Base-by-base conservation (phyloP, 2,329 filamentous ascomycete genomes). In the Knoxdaviesia capensis region DNA sequence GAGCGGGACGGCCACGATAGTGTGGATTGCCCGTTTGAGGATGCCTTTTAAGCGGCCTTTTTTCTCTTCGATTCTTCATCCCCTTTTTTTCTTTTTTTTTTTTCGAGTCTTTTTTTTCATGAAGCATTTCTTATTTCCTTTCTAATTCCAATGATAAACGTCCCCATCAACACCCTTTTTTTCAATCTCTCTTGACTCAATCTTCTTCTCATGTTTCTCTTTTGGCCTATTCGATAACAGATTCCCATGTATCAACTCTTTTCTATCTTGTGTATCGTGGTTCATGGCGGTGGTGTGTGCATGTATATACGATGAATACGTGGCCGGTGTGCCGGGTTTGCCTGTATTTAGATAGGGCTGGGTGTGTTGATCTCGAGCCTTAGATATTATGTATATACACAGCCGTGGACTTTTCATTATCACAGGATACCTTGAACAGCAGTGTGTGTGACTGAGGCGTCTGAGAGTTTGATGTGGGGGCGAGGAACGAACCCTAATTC, bases 1-100 rank as follows among this genome's bases (percentile, higher is more conserved):
- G 90, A 98, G 65, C 76, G 84, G 47, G 90, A 98, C 53, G 90
- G 90, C 9, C 90, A 98, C 56, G 83, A 94, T 59, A 94, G 88
- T 54, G 87, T 93, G 46, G 85, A 92, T 58, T 94, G 87, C 59
- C 86, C 87, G 8, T 81, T 93, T 59, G 87, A 94, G 61, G 85
- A 92, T 58, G 76, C 75, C 31, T 81, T 78, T 48, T 78, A 63
- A 57, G 43, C 3, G 36, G 9, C 9, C 34, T n/a, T 34, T 41
- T 11, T 31, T 42, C 8, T 9, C 37, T 8, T 31, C 33, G 29
- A 5, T 40, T 31, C 10, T 28, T 34, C 34, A 31, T 44, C 33
- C 29, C 33, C 36, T 41, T n/a, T 41, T 36, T 38, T 11, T 33
- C 11, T 40, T 33, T 29, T 30, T 33, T 38, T 32, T 35, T 35